Evolutionary conservation across 2,329 filamentous ascomycete species (phyloP), one percentile per base, ranked within the genome.

Genomic region (Rutstroemia sydowiana): DNA sequence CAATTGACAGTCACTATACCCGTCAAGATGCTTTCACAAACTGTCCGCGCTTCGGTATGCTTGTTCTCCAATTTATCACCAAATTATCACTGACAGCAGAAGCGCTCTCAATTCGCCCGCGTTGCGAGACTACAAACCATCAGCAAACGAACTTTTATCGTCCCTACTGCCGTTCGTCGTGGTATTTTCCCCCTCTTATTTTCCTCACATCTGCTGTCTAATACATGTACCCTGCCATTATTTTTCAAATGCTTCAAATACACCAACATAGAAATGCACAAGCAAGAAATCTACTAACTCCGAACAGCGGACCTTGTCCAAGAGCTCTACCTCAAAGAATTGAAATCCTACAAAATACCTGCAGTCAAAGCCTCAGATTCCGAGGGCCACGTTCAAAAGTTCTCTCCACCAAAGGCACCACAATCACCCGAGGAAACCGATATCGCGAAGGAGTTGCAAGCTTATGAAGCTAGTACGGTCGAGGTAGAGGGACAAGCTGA

Each of bases 291-390:
- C 7, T 20, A 55, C 61, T 64, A 60, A 61, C 48, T 42, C 32
- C 30, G 26, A 26, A 21, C 69, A 97, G 93, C 88, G 82, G 93
- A 98, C 73, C 83, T 95, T 67, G 88, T 98, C 65, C 93, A 97
- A 75, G 92, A 97, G 71, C 82, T 98, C 69, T 98, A 98, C 80
- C 84, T 98, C 65, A 87, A 85, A 72, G 91, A 97, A 75, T 84
- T 98, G 69, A 93, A 92, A 76, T 82, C 83, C 73, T 97, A 95
- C 86, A 97, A 97, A 82, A 76, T 84, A 59, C 77, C 87, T 52
- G 76, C 82, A 62, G 70, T 92, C 75, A 95, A 96, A 79, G 79
- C 89, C 59, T 81, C 82, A 65, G 93, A 97, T 68, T 77, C 91
- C 68, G 85, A 92, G 64, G 91, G 88, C 69, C 87, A 95, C 65